A percentile compares a stretch with the other conserved stretches of the same genome.
phyloP scores from a whole-genome alignment of 208 protist genomes.

The Strigomonas galati region DNA sequence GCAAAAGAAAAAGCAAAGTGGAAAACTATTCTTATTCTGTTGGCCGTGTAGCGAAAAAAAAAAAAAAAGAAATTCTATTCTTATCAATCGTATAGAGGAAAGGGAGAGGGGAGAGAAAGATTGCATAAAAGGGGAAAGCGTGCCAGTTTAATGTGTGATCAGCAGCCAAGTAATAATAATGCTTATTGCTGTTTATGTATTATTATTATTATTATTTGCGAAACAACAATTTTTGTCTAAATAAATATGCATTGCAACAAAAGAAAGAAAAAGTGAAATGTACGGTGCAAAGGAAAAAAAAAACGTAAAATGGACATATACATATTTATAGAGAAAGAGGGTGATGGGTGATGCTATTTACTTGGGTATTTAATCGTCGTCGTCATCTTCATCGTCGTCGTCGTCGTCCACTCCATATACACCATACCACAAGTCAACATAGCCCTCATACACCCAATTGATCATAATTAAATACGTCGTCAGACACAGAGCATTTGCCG shows the following conservation, averaged over 20 bases:
- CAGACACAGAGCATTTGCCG: slow-evolving; percentile 41
- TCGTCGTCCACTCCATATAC: slow-evolving; percentile 70
- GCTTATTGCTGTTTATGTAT: background rate
- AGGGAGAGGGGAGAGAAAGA: background rate
- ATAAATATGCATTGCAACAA: background rate
- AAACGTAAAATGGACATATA: background rate
- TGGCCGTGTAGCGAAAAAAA: background rate
- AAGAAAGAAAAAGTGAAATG: background rate
- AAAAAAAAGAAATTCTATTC: background rate
- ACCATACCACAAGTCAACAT: slow-evolving; percentile 77
- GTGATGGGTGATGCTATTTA: background rate
- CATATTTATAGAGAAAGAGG: background rate
- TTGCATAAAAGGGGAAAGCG: background rate
- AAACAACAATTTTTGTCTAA: background rate
- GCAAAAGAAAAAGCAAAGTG: background rate
- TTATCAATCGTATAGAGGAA: background rate
- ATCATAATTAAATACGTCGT: slow-evolving; percentile 74
- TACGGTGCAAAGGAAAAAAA: background rate
- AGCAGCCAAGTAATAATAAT: background rate
- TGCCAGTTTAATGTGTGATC: background rate
- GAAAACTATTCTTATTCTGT: background rate
- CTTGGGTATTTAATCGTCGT: background rate
- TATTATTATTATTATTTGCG: background rate
- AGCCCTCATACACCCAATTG: slow-evolving; percentile 76
- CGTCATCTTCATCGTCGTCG: slow-evolving; percentile 40